Evolutionary conservation across 257 asterid genomes (phyloP), one percentile per base, ranked within the genome.

Genomic region (Solanum microdontum): DNA sequence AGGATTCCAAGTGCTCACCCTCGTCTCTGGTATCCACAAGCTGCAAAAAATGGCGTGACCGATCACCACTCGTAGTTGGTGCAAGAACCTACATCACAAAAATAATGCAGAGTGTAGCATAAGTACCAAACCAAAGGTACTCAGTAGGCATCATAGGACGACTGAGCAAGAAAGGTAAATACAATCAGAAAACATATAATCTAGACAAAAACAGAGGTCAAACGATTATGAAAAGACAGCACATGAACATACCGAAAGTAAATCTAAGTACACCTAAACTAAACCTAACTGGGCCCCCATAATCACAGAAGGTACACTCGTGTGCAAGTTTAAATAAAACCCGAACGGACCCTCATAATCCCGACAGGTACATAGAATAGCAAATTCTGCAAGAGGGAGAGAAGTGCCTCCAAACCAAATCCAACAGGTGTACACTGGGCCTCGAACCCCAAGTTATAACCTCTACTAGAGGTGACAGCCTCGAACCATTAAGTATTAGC

Each of bases 381-480:
- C 11, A 2, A 55, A 7, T 55, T 55, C 3, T 55, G 2, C 4
- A 55, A 55, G 4, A 55, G 64, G 24, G 4, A 55, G 2, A 55
- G 24, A 55, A 55, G 24, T 55, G 0, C 64, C 11, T 55, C 1
- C 4, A 3, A 55, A 55, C 24, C 0, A 55, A 4, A 55, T 55
- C n/a, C 4, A 55, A 6, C 24, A 55, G 1, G 0, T 55, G 24
- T 19, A 55, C 0, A 0, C 4, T 0, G 24, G 11, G 11, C 64
- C 64, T 17, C 4, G 9, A 55, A 55, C 4, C n/a, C 24, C 0
- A 6, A 55, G n/a, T 55, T 48, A 55, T 55, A n/a, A 17, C 0
- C 64, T 55, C 24, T 55, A 55, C 0, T 55, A 19, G 24, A 55
- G 9, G 64, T 55, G 9, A 55, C n/a, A 55, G 0, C 24, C 64